Conservation (phyloP, 192 early-diverging fungal genomes). For the Podila minutissima region DNA sequence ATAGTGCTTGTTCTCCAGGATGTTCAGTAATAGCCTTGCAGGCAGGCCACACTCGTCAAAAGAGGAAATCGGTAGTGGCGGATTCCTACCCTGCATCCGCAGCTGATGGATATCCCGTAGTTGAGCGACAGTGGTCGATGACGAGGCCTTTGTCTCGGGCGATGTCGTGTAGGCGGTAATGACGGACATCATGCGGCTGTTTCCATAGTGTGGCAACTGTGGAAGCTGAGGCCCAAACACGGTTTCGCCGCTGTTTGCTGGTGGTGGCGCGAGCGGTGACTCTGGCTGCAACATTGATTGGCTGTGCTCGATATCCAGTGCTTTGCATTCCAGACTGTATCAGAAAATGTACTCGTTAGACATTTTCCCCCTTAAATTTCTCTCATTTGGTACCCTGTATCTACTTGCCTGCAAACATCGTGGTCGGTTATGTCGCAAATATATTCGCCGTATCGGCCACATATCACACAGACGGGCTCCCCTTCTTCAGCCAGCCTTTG, state of each 20-base stretch:
- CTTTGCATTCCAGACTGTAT: conserved; percentile 5
- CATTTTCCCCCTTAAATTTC: conserved; percentile 4
- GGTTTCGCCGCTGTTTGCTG: not conserved
- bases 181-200: conserved; percentile 28
- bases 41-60: conserved; percentile 58
- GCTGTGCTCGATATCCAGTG: not conserved
- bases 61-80: conserved; percentile 53
- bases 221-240: not conserved
- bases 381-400: not conserved
- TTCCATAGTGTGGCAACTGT: conserved; percentile 14
- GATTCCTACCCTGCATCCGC: conserved; percentile 44
- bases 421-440: conserved; percentile 53
- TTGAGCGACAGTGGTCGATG: not conserved
- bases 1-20: conserved; percentile 29
- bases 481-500: conserved; percentile 38
- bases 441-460: conserved; percentile 59
- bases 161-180: conserved; percentile 54
- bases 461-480: conserved; percentile 54
- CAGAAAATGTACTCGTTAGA: not conserved
- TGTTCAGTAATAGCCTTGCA: conserved; percentile 49
- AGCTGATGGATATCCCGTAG: conserved; percentile 37
- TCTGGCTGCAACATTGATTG: not conserved
- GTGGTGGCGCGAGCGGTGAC: not conserved
- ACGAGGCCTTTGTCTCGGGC: conserved; percentile 6
- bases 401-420: conserved; percentile 53